phyloP scores from a whole-genome alignment of 2,329 filamentous ascomycete genomes.

The Lecanosticta acicola region DNA sequence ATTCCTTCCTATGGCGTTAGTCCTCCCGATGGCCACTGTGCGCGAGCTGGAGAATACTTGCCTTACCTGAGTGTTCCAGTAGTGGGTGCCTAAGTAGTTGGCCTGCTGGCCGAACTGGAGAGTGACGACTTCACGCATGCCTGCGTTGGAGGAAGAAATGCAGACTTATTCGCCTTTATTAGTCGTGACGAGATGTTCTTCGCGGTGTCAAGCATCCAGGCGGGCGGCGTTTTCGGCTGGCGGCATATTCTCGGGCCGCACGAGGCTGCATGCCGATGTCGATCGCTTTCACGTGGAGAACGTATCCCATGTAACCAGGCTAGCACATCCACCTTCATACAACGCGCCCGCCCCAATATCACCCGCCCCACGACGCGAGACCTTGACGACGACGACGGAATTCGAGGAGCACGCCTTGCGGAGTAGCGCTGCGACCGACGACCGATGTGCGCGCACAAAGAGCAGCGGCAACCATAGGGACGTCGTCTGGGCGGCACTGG shows the following conservation, averaged over 20 bases:
- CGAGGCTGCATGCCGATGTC: neutral
- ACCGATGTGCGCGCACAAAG: neutral
- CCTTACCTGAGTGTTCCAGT: slow-evolving; percentile 86
- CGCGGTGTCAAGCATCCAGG: neutral
- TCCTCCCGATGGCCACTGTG: neutral
- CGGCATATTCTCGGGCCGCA: neutral
- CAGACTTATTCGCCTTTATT: too few relatives aligned
- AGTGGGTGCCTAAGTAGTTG: slow-evolving; percentile 92
- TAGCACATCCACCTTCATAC: too few relatives aligned
- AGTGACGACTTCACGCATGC: slow-evolving; percentile 94
- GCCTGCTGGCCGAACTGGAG: slow-evolving; percentile 87
- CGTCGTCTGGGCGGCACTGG: neutral
- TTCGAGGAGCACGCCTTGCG: too few relatives aligned
- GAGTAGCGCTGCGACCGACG: too few relatives aligned
- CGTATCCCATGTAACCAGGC: too few relatives aligned
- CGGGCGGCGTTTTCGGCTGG: neutral
- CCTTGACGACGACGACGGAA: neutral
- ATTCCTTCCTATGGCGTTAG: slow-evolving; percentile 58
- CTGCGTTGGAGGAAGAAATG: too few relatives aligned
- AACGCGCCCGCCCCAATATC: too few relatives aligned
- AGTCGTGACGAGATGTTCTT: too few relatives aligned
- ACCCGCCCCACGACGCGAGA: neutral
- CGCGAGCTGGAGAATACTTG: slow-evolving; percentile 6
- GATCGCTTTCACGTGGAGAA: neutral
- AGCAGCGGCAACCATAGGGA: neutral